These are phyloP conservation scores for Ilex paraguariensis DNA, from an alignment of 305 asterid species.

Conservation along the genomic window DNA sequence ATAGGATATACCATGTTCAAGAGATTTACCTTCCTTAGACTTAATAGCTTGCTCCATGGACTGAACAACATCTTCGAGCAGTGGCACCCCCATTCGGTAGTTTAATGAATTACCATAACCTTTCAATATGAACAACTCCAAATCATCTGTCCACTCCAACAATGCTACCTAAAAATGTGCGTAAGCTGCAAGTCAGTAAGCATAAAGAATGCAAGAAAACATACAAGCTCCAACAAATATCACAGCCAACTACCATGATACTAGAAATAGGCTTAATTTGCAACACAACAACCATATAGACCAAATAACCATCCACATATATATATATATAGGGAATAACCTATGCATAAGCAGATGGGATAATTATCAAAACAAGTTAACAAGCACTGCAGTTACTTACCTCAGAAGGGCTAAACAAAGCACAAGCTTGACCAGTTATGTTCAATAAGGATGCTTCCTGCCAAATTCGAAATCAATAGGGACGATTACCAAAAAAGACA, in stretches of 20 bases:
- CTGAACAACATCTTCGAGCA: slow-evolving; percentile 78
- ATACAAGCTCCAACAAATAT: no score
- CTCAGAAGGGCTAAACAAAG: slow-evolving; percentile 74
- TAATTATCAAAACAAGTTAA: not conserved
- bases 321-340: slow-evolving; percentile 10
- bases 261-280: slow-evolving; percentile 5
- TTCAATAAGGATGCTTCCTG: slow-evolving; percentile 90
- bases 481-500: not conserved
- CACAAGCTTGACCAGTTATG: slow-evolving; percentile 79
- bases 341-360: not conserved
- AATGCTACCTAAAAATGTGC: slow-evolving; percentile 48
- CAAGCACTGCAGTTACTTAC: slow-evolving; percentile 21
- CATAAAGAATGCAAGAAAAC: not conserved
- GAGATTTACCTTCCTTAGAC: slow-evolving; percentile 58
- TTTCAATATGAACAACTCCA: slow-evolving; percentile 77
- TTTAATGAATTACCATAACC: slow-evolving; percentile 90
- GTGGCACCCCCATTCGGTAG: slow-evolving; percentile 90
- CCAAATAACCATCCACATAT: slow-evolving; percentile 9
- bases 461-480: not conserved
- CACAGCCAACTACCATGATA: slow-evolving; percentile 1
- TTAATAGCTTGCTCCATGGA: slow-evolving; percentile 89
- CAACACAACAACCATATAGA: slow-evolving; percentile 1
- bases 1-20: no score
- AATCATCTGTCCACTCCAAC: slow-evolving; percentile 94
- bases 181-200: slow-evolving; percentile 13